phyloP scores from a whole-genome alignment of 768 basidiomycete genomes.

The Amanita pallidorosea region DNA sequence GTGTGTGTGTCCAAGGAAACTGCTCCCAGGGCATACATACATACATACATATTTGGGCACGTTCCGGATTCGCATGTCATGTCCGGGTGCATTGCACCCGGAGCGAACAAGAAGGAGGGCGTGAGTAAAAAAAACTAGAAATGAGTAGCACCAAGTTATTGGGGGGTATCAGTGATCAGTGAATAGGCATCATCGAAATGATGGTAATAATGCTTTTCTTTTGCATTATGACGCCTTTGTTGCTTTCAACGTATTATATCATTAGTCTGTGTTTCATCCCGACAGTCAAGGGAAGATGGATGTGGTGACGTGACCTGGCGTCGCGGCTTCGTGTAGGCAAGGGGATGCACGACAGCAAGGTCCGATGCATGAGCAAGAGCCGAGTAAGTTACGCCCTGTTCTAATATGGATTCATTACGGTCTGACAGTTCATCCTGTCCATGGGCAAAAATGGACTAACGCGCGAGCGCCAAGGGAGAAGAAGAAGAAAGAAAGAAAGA shows the following conservation, averaged over 20 bases:
- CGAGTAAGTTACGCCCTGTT: too few species aligned
- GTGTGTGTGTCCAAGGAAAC: background rate
- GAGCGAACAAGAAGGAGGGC: background rate
- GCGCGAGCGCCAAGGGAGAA: too few species aligned
- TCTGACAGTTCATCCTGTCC: too few species aligned
- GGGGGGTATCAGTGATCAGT: too few species aligned
- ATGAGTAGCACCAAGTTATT: background rate
- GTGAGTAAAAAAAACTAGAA: background rate
- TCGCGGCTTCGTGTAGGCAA: background rate
- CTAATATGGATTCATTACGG: too few species aligned
- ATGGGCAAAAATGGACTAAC: too few species aligned
- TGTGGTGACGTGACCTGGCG: background rate
- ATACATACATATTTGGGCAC: background rate
- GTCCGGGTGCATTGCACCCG: background rate
- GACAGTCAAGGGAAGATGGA: background rate
- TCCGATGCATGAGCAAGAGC: too few species aligned
- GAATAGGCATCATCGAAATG: too few species aligned
- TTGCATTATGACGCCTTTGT: background rate
- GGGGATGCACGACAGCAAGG: too few species aligned
- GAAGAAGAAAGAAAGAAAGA: too few species aligned
- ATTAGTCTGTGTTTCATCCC: too few species aligned
- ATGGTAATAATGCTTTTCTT: too few species aligned
- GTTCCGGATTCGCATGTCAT: background rate
- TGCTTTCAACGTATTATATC: background rate
- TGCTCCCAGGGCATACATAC: background rate